Evolutionary conservation across 305 asterid species (phyloP).

Genomic region (Rubia peregrina): DNA sequence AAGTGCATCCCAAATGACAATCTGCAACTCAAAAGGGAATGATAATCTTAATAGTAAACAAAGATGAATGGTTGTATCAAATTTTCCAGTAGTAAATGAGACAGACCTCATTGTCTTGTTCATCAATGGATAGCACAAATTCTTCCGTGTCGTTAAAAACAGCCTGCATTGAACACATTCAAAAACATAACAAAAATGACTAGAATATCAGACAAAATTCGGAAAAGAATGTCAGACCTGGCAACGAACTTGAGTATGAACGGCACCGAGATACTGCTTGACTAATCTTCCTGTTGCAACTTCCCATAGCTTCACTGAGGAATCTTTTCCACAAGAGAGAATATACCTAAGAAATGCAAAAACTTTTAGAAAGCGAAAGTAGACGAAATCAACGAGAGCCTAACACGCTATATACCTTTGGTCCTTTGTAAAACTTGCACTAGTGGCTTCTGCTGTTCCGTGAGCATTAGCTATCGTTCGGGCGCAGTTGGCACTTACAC

Average conservation of each 20-base stretch:
- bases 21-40: slow-evolving; percentile 27
- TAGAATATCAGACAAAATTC: neutral
- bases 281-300: slow-evolving; percentile 69
- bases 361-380: slow-evolving; percentile 5
- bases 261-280: slow-evolving; percentile 58
- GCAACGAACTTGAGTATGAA: slow-evolving; percentile 55
- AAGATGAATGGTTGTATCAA: neutral
- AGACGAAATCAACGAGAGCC: neutral
- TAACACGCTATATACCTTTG: slow-evolving; percentile 43
- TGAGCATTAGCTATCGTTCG: slow-evolving; percentile 71
- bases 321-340: slow-evolving; percentile 77
- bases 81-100: neutral
- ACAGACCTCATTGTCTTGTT: slow-evolving; percentile 59
- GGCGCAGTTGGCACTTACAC: slow-evolving; percentile 58
- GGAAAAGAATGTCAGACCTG: slow-evolving; percentile 39
- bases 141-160: slow-evolving; percentile 74
- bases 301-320: slow-evolving; percentile 81
- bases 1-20: slow-evolving; percentile 71
- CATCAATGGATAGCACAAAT: slow-evolving; percentile 55
- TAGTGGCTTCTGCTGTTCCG: slow-evolving; percentile 69
- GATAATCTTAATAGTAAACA: neutral
- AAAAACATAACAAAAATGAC: slow-evolving; percentile 1
- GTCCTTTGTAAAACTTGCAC: slow-evolving; percentile 76
- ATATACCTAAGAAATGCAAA: slow-evolving; percentile 46
- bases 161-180: slow-evolving; percentile 42